Evolutionary conservation across 495 filamentous ascomycete species (phyloP).

Genomic region (Chaetomium tenue): DNA sequence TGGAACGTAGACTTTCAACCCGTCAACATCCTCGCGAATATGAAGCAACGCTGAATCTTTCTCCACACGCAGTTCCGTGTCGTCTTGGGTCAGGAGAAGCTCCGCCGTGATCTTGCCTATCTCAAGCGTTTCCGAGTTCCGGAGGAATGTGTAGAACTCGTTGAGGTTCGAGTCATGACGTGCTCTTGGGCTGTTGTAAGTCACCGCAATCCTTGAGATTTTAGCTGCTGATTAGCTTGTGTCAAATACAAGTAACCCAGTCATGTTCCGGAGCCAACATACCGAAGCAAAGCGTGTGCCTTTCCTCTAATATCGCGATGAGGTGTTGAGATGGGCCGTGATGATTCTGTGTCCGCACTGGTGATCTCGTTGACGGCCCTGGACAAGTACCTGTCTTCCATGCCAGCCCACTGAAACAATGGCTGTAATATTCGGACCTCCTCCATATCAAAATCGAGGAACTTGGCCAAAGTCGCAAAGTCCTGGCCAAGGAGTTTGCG

Average conservation of each 20-base stretch:
- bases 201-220: not conserved
- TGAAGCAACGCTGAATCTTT: not conserved
- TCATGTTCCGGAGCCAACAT: not conserved
- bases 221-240: not conserved
- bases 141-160: not conserved
- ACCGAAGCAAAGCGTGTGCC: not conserved
- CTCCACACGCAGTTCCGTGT: not conserved
- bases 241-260: not conserved
- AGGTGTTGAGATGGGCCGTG: not conserved
- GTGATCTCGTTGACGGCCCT: not conserved
- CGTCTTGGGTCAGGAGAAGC: not conserved
- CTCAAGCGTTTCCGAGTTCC: slow-evolving; percentile 4
- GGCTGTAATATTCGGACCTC: not conserved
- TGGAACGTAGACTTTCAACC: not conserved
- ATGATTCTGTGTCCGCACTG: not conserved
- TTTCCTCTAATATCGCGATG: not conserved
- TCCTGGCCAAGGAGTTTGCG: not conserved
- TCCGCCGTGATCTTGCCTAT: not conserved
- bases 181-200: slow-evolving; percentile 3
- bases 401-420: not conserved
- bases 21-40: not conserved
- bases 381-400: slow-evolving; percentile 1
- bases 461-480: not conserved
- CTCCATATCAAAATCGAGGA: slow-evolving; percentile 2
- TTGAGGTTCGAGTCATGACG: not conserved